phyloP scores from a whole-genome alignment of 495 filamentous ascomycete genomes.

The Cudoniella acicularis region DNA sequence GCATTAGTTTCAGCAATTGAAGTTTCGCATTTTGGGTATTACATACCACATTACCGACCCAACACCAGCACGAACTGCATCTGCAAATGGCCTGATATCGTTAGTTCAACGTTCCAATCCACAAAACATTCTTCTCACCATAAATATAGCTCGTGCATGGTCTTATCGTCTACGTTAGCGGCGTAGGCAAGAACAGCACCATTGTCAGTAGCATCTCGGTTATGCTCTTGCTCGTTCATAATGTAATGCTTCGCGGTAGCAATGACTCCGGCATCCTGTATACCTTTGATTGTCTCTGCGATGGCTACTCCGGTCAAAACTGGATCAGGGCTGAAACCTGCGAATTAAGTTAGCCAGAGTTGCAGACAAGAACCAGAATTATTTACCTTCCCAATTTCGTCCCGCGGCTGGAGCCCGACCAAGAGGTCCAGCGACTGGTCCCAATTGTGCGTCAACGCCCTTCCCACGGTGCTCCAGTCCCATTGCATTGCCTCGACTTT shows the following conservation, averaged over 20 bases:
- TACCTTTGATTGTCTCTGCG: conserved; percentile 71
- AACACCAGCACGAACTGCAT: conserved; percentile 70
- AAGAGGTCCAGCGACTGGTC: conserved; percentile 85
- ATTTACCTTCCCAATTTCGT: conserved; percentile 76
- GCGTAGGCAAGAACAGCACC: conserved; percentile 63
- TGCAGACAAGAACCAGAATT: not conserved
- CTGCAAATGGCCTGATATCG: conserved; percentile 60
- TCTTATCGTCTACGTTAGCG: conserved; percentile 87
- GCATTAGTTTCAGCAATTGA: conserved; percentile 56
- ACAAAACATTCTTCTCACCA: conserved; percentile 51
- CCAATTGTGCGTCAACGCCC: conserved; percentile 80
- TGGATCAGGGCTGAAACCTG: conserved; percentile 66
- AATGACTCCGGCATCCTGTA: conserved; percentile 77
- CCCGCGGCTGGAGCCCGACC: conserved; percentile 73
- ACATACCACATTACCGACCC: conserved; percentile 80
- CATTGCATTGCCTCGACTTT: conserved; percentile 73
- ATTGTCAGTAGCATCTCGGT: conserved; percentile 58
- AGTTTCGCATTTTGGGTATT: conserved; percentile 37
- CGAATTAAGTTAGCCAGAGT: not conserved
- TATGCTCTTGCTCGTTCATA: conserved; percentile 74
- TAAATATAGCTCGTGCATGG: conserved; percentile 91
- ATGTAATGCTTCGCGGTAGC: conserved; percentile 84
- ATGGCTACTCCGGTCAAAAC: conserved; percentile 72
- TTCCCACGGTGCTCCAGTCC: conserved; percentile 77
- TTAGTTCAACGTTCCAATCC: conserved; percentile 1